phyloP scores from a whole-genome alignment of 805 yeast genomes.

The Cyberlindnera maritima region DNA sequence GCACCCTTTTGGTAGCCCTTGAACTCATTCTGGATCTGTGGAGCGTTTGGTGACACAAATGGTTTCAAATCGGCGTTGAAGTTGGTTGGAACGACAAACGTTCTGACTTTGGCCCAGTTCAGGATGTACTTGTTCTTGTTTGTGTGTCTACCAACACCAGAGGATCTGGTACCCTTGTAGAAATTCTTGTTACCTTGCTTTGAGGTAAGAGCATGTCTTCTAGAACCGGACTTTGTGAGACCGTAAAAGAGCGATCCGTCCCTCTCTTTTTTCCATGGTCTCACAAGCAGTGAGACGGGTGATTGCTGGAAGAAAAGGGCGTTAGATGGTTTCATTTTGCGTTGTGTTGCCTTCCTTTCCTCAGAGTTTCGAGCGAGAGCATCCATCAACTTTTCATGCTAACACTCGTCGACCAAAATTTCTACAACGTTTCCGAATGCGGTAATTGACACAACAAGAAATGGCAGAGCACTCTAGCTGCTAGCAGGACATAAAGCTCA shows the following conservation, averaged over 20 bases:
- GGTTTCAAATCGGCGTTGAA: constrained; percentile 57
- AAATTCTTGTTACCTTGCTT: constrained; percentile 92
- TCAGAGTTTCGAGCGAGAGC: neutral
- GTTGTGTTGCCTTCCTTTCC: neutral
- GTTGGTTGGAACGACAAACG: constrained; percentile 75
- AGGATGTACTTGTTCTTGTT: constrained; percentile 71
- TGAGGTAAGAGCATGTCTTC: constrained; percentile 79
- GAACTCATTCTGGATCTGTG: constrained; percentile 64
- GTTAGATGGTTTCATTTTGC: constrained; percentile 46
- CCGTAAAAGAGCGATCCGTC: constrained; percentile 89
- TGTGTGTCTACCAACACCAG: constrained; percentile 86
- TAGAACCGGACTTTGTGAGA: constrained; percentile 70
- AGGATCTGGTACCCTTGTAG: constrained; percentile 95
- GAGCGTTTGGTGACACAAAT: constrained; percentile 70
- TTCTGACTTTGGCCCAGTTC: constrained; percentile 83
- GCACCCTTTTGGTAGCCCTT: constrained; percentile 71
- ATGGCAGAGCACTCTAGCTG: constrained; percentile 3
- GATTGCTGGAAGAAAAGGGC: constrained; percentile 47
- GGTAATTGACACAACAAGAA: constrained; percentile 1
- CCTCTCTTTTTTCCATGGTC: constrained; percentile 87
- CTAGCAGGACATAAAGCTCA: neutral
- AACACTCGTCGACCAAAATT: constrained; percentile 2
- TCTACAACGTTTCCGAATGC: neutral
- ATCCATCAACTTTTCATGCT: constrained; percentile 1
- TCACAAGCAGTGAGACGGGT: constrained; percentile 47